Base-by-base conservation (phyloP, 2,329 filamentous ascomycete genomes). In the Arthrobotrys sphaeroides region DNA sequence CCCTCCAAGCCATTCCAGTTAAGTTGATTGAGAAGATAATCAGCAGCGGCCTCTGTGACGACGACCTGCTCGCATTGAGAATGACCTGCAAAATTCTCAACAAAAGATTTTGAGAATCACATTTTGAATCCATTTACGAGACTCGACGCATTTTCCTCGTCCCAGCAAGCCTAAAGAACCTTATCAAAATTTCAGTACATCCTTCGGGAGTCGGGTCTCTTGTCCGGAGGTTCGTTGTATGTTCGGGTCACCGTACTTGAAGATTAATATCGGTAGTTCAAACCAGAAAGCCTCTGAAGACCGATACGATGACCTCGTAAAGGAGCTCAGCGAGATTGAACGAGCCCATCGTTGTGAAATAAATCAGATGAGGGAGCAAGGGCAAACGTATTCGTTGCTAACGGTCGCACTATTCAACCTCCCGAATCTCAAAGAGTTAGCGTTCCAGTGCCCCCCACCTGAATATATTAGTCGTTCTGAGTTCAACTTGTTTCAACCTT, bases 21-120 rank as follows among this genome's bases (percentile, higher is more conserved):
- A 43, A 65, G 20, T 31, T 65, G 2, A 6, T 53, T 3, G 3
- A 38, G 9, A 22, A 51, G 26, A 65, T 65, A 13, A 12, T 12
- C 7, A n/a, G 26, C 59, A 31, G n/a, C 36, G 59, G 38, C 3
- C 40, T 62, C 7, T 28, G 49, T 18, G 59, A 65, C 31, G 61
- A 65, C 13, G 61, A 65, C 45, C 28, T 65, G 5, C 43, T 65
- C 5, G 43, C 61, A 2, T 33, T 65, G n/a, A 31, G 61, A 18
- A 65, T 26, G 18, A 65, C 61, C 6, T 65, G 61, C 33, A 65
- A 65, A 12, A n/a, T 53, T 33, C 43, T 65, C 2, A 53, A 65
- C 13, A 31, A 20, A 10, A 51, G 51, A 26, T 10, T 40, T 6
- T 13, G 47, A 16, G 61, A 65, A 22, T 28, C 26, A 10, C 45